A percentile compares a stretch with the other conserved stretches of the same genome.
Conservation (phyloP, 371 early-diverging fungal genomes). For the Mortierella sp. region DNA sequence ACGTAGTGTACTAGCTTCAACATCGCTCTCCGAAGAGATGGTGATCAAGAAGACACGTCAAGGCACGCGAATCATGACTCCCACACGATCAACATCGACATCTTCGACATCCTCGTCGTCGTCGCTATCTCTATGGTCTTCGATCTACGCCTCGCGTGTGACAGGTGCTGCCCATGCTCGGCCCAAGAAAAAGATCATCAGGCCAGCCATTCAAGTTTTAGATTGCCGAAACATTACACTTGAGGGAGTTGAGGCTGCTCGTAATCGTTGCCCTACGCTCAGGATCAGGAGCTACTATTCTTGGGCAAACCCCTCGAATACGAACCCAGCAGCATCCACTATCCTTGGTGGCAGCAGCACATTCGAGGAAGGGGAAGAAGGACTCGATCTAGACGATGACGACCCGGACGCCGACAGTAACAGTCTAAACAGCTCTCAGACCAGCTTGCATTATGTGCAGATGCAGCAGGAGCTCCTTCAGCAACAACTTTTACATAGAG, state of each 20-base stretch:
- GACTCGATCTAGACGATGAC: conserved; percentile 22
- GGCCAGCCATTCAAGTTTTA: conserved; percentile 45
- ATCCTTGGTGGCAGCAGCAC: conserved; percentile 20
- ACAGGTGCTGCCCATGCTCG: neutral
- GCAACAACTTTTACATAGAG: conserved; percentile 18
- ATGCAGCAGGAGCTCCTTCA: conserved; percentile 40
- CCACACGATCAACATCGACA: conserved; percentile 28
- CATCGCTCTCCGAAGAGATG: conserved; percentile 36
- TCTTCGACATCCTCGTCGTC: conserved; percentile 18
- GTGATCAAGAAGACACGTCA: conserved; percentile 47
- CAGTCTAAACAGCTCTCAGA: conserved; percentile 15
- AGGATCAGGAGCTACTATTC: conserved; percentile 50
- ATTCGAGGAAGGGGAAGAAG: conserved; percentile 11
- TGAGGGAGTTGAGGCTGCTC: conserved; percentile 41
- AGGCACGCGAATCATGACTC: conserved; percentile 29
- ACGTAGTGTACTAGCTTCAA: conserved; percentile 40
- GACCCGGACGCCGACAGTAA: neutral
- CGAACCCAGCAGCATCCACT: conserved; percentile 19
- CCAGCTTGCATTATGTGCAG: conserved; percentile 40
- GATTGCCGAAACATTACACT: conserved; percentile 51
- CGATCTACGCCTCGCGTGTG: neutral
- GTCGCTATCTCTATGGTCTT: conserved; percentile 30
- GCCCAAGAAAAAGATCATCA: conserved; percentile 7
- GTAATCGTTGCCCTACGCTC: conserved; percentile 20
- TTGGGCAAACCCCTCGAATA: conserved; percentile 38